Conservation (phyloP, 176 grass and related monocot species). For the Cenchrus purpureus region DNA sequence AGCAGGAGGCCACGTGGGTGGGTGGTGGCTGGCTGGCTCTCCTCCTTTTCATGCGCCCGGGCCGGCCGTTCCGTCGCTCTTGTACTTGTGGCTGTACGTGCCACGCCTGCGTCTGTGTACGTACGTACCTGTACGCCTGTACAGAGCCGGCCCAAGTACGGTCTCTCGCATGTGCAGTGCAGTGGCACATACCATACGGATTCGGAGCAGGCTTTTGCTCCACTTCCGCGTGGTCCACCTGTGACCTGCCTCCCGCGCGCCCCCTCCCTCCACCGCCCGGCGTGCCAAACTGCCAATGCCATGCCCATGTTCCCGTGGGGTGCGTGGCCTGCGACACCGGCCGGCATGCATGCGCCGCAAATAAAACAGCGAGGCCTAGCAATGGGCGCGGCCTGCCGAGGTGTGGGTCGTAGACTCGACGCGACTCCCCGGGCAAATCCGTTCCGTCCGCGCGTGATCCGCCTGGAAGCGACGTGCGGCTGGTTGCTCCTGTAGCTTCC, state of each 20-base stretch:
- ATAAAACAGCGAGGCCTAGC: too few species aligned
- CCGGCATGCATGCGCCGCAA: neutral
- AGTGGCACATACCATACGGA: neutral
- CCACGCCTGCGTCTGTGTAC: too few species aligned
- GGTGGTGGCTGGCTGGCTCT: neutral
- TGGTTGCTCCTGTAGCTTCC: neutral
- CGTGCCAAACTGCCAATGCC: neutral
- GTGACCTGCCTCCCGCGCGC: too few species aligned
- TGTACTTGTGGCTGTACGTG: too few species aligned
- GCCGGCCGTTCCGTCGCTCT: too few species aligned
- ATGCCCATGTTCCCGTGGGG: neutral
- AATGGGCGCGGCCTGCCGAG: too few species aligned
- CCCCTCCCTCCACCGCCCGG: too few species aligned
- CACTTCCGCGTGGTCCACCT: neutral
- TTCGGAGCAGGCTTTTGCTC: neutral
- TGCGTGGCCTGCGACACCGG: neutral
- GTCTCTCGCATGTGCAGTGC: neutral
- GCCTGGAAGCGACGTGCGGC: neutral
- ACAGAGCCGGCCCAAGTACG: neutral
- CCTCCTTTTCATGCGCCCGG: constrained; percentile 22
- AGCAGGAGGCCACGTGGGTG: constrained; percentile 32
- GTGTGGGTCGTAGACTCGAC: too few species aligned
- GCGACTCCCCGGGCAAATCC: neutral
- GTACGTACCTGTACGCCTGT: too few species aligned
- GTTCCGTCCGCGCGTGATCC: neutral